Conservation (phyloP, 31 red algal genomes). For the Odonthalia washingtoniensis region DNA sequence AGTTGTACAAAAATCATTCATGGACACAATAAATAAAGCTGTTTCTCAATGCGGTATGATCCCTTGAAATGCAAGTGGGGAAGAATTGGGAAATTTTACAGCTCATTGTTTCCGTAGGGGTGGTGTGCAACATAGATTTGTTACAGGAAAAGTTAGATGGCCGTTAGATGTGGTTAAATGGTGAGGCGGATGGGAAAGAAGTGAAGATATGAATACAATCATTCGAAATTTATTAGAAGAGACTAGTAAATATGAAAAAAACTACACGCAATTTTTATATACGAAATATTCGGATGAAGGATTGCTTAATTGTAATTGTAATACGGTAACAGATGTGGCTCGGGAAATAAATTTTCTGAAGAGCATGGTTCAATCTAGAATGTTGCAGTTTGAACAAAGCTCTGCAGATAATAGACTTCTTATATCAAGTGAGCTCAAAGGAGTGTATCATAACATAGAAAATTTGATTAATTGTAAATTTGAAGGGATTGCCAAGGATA, state of each 20-base stretch:
- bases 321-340: background rate
- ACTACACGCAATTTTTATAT: background rate
- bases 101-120: background rate
- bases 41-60: background rate
- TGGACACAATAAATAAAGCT: background rate
- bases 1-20: background rate
- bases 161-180: slow-evolving; percentile 32
- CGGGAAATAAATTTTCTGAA: background rate
- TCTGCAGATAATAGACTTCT: background rate
- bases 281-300: background rate
- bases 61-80: background rate
- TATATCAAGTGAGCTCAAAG: background rate
- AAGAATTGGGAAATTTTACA: too few species aligned
- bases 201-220: background rate
- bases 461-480: background rate
- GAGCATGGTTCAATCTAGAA: background rate
- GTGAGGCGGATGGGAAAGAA: background rate
- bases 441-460: background rate
- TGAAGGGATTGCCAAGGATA: too few species aligned
- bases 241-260: background rate
- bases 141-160: slow-evolving; percentile 10
- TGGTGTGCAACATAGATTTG: slow-evolving; percentile 6
- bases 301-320: background rate
- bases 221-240: background rate
- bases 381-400: background rate